Evolutionary conservation across 1,284 basidiomycete species (phyloP).

Genomic region (Vanrija humicola): DNA sequence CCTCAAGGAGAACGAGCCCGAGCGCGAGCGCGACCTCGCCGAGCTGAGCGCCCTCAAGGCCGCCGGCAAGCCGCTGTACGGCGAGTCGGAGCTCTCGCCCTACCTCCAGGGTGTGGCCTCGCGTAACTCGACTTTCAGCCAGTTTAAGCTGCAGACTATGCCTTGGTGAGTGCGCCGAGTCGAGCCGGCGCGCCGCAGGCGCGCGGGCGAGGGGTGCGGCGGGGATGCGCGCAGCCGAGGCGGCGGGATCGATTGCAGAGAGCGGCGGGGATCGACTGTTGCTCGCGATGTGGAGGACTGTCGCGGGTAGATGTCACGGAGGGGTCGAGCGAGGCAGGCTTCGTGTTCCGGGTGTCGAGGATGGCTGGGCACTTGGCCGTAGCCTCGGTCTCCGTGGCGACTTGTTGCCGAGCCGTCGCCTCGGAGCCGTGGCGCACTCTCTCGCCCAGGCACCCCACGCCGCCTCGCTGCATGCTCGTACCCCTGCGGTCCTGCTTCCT

Average conservation of each 20-base stretch:
- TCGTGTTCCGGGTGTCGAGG: too few species aligned
- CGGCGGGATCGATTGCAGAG: neutral
- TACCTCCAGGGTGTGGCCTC: slow-evolving; percentile 88
- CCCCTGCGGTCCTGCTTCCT: too few species aligned
- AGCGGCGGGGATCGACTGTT: neutral
- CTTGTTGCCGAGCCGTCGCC: too few species aligned
- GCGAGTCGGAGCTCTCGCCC: slow-evolving; percentile 70
- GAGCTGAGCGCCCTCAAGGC: slow-evolving; percentile 69
- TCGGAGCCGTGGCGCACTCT: too few species aligned
- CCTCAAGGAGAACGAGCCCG: slow-evolving; percentile 84
- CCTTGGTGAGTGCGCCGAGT: slow-evolving; percentile 71
- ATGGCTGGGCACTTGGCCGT: too few species aligned
- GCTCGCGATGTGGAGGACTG: too few species aligned
- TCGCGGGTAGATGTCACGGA: neutral
- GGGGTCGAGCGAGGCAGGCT: neutral
- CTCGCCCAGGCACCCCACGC: too few species aligned
- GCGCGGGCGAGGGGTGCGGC: neutral
- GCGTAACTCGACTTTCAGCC: slow-evolving; percentile 87
- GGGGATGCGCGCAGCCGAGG: too few species aligned
- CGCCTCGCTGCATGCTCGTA: too few species aligned
- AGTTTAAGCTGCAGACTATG: slow-evolving; percentile 64
- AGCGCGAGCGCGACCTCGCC: slow-evolving; percentile 67
- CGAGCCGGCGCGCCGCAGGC: neutral
- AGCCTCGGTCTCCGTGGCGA: too few species aligned
- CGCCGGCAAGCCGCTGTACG: slow-evolving; percentile 73